A percentile compares a stretch with the other conserved stretches of the same genome.
Conservation (phyloP, 2,329 filamentous ascomycete genomes). For the Pseudodiploospora longispora region DNA sequence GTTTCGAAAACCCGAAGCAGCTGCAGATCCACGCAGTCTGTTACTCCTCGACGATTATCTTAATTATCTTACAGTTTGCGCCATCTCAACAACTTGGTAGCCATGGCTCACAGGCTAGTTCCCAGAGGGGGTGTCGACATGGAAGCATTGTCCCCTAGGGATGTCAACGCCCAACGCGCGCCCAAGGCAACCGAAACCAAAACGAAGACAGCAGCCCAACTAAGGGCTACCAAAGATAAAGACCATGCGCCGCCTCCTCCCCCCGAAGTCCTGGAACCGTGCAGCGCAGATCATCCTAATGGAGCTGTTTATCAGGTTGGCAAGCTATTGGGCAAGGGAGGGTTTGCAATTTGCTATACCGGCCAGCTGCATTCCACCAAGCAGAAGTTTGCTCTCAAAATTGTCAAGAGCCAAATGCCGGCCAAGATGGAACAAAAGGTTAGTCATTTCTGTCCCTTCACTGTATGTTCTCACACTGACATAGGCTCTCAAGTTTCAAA, state of each 20-base stretch:
- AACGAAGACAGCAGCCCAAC: conserved; percentile 42
- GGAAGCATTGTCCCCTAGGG: conserved; percentile 57
- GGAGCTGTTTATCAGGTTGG: conserved; percentile 68
- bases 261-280: conserved; percentile 49
- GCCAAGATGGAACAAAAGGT: conserved; percentile 81
- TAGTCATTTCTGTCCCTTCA: conserved; percentile 7
- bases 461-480: too few species aligned
- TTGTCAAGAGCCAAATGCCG: conserved; percentile 76
- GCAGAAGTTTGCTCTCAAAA: conserved; percentile 68
- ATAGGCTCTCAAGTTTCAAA: conserved; percentile 44
- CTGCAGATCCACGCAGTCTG: conserved; percentile 12
- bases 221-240: conserved; percentile 53
- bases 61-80: neutral
- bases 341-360: conserved; percentile 75
- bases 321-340: conserved; percentile 68
- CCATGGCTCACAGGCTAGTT: conserved; percentile 41
- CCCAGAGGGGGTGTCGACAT: conserved; percentile 45
- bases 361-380: conserved; percentile 59
- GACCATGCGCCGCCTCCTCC: conserved; percentile 61
- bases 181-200: conserved; percentile 42
- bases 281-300: conserved; percentile 60
- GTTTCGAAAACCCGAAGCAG: conserved; percentile 2
- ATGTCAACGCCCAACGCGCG: conserved; percentile 52
- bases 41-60: conserved; percentile 1
- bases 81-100: conserved; percentile 2